A percentile compares a stretch with the other conserved stretches of the same genome.
Conservation (phyloP, 2,329 filamentous ascomycete species). For the Aspergillus ruber region DNA sequence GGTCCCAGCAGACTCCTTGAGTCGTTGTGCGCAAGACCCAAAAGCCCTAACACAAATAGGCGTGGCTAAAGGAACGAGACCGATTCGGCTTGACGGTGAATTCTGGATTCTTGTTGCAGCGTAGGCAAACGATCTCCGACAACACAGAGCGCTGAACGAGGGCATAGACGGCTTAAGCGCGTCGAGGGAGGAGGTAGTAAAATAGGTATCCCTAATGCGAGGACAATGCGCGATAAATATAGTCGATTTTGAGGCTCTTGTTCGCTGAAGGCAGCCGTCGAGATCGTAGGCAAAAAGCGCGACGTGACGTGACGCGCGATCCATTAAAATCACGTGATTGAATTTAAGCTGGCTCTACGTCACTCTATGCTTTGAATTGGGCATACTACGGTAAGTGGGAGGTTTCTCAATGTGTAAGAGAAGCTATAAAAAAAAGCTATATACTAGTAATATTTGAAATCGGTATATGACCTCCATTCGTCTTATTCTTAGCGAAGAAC, state of each 20-base stretch:
- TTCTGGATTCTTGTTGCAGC: slow-evolving; percentile 1
- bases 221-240: neutral
- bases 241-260: neutral
- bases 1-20: neutral
- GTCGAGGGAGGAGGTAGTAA: neutral
- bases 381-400: slow-evolving; percentile 12
- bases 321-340: slow-evolving; percentile 12
- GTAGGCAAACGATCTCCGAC: slow-evolving; percentile 6
- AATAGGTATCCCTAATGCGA: neutral
- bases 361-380: slow-evolving; percentile 15
- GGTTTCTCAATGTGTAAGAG: too few relatives aligned
- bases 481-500: too few relatives aligned
- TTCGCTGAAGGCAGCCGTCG: slow-evolving; percentile 5
- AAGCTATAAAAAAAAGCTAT: too few relatives aligned
- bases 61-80: neutral
- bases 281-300: slow-evolving; percentile 5
- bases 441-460: too few relatives aligned
- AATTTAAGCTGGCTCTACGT: neutral
- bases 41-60: neutral
- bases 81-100: neutral
- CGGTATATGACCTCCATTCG: too few relatives aligned
- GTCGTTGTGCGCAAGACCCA: neutral
- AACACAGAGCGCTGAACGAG: slow-evolving; percentile 2
- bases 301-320: slow-evolving; percentile 18
- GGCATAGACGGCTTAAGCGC: slow-evolving; percentile 12